Evolutionary conservation across 225 moss, liverwort and hornwort genomes (phyloP).

Genomic region (Thuidium tamariscinum): DNA sequence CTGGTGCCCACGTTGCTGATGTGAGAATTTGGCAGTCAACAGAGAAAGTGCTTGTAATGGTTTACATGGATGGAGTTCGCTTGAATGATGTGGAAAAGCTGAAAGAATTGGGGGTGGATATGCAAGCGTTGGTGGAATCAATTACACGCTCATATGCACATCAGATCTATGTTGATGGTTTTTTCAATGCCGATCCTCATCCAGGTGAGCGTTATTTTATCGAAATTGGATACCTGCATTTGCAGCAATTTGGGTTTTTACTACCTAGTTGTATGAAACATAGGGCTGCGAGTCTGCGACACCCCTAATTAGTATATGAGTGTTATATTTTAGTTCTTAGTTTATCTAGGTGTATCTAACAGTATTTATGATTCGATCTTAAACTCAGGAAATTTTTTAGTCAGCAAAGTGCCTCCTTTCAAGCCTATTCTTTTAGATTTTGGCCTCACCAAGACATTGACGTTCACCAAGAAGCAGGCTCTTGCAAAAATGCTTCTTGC

Average conservation of each 20-base stretch:
- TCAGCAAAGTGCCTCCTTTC: conserved; percentile 77
- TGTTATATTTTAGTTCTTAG: not conserved
- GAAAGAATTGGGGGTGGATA: conserved; percentile 66
- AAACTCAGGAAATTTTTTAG: conserved; percentile 73
- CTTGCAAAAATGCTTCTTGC: conserved; percentile 93
- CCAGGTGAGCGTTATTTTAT: conserved; percentile 42
- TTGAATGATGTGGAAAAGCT: conserved; percentile 71
- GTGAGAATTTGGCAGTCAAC: conserved; percentile 54
- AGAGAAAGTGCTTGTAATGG: conserved; percentile 78
- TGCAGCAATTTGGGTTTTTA: not conserved
- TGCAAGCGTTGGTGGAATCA: conserved; percentile 71
- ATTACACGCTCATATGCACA: conserved; percentile 94
- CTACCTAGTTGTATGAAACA: not conserved
- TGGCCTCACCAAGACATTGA: conserved; percentile 85
- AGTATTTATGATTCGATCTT: not conserved
- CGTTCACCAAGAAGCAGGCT: conserved; percentile 88
- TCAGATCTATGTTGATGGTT: conserved; percentile 92
- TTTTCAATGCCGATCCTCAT: conserved; percentile 99
- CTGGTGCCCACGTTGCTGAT: not conserved
- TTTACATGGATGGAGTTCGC: conserved; percentile 97
- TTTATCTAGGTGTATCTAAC: not conserved
- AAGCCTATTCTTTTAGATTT: conserved; percentile 88
- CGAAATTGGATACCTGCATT: not conserved
- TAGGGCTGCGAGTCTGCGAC: not conserved
- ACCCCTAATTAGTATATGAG: not conserved